Base-by-base conservation (phyloP, 2,329 filamentous ascomycete genomes). In the Arthrobotrys sphaeroides region DNA sequence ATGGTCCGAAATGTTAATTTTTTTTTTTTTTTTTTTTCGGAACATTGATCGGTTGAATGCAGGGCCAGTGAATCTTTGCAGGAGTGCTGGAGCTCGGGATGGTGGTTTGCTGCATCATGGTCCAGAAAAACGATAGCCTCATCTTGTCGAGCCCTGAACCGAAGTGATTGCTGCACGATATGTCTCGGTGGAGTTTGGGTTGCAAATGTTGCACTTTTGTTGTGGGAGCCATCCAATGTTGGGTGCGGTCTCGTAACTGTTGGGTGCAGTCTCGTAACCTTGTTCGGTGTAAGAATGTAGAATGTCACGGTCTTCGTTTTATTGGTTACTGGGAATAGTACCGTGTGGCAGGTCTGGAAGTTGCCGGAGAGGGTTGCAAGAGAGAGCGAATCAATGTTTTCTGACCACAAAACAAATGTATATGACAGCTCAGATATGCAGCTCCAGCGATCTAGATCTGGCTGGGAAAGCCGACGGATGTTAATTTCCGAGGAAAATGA, bases 401-500 rank as follows among this genome's bases (percentile, higher is more conserved):
- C 4, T 16, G n/a, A 55, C 38, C 38, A 36, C 49, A 55, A 55
- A 55, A 7, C n/a, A 36, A 36, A 22, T 26, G n/a, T 9, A 20
- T 55, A 36, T 38, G 28, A 55, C 31, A 38, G 16, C 49, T 55
- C 49, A 55, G 49, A 33, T 55, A 55, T 55, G 31, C 49, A 38
- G 49, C 16, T 51, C 6, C 9, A 5, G 45, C 24, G 12, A 55
- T 55, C 31, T 20, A 20, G 28, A 28, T 55, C 31, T 9, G 18
- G 49, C 28, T 22, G 16, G 28, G 22, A 43, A 6, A 43, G 9
- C 49, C 7, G 16, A 20, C n/a, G 16, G 49, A 36, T 22, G 16
- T 12, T 3, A 2, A 13, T 36, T 18, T 22, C 49, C 49, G 49
- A 55, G 49, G 18, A 55, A 55, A 51, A 55, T 36, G 49, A 55